Conservation (phyloP, 352 stramenopile genomes). For the Saprolegnia diclina region DNA sequence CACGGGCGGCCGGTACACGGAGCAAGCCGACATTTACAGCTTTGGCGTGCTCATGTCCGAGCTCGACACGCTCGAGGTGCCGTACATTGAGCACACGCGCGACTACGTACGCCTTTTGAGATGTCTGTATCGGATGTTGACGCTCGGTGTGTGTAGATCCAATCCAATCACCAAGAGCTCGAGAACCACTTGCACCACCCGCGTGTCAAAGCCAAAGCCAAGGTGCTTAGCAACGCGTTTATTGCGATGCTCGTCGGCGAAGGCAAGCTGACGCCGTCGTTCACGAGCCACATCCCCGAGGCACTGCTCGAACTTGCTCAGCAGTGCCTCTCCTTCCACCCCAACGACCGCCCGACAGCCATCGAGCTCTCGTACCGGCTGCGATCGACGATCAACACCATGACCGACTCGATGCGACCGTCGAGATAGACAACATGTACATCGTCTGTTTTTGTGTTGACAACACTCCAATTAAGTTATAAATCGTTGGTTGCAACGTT, state of each 20-base stretch:
- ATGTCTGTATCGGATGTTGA: neutral
- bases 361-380: conserved; percentile 65
- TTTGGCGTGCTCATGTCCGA: conserved; percentile 26
- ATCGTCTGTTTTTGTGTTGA: too few species aligned
- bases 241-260: conserved; percentile 54
- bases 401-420: neutral
- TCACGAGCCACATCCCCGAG: conserved; percentile 46
- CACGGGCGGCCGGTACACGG: conserved; percentile 19
- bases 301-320: conserved; percentile 42
- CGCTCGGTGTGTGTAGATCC: conserved; percentile 5
- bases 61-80: conserved; percentile 22
- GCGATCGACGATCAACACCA: conserved; percentile 26
- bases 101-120: neutral
- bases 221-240: conserved; percentile 32
- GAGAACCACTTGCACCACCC: conserved; percentile 21
- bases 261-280: conserved; percentile 39
- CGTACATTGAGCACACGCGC: conserved; percentile 26
- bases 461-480: too few species aligned
- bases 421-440: neutral
- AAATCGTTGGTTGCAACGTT: too few species aligned
- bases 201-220: conserved; percentile 25
- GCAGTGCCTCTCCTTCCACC: conserved; percentile 48
- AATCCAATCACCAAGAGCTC: conserved; percentile 22
- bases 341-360: conserved; percentile 48
- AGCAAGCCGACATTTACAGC: conserved; percentile 27